Conservation (phyloP, 73 alveolate genomes). For the Paramecium pentaurelia region DNA sequence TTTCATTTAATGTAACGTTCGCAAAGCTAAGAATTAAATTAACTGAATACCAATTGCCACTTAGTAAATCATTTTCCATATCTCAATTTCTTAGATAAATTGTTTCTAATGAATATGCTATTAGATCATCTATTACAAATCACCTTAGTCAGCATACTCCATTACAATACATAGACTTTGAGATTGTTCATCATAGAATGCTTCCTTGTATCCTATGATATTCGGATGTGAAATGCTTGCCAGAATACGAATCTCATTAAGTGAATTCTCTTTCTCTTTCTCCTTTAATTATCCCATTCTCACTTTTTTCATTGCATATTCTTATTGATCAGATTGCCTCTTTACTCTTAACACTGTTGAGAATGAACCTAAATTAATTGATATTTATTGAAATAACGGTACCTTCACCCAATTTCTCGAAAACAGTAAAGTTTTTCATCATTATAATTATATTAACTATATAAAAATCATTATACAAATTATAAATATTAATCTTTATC, state of each 20-base stretch:
- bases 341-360: conserved; percentile 75
- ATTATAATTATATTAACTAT: background rate
- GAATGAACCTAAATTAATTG: conserved; percentile 56
- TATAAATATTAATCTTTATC: background rate
- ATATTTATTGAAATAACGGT: background rate
- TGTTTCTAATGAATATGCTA: conserved; percentile 60
- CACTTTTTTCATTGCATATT: conserved; percentile 76
- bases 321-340: conserved; percentile 63
- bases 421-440: conserved; percentile 65
- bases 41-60: conserved; percentile 57
- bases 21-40: conserved; percentile 19
- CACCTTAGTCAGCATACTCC: conserved; percentile 79
- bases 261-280: conserved; percentile 74
- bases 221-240: conserved; percentile 70
- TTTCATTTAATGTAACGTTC: conserved; percentile 60
- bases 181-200: conserved; percentile 67
- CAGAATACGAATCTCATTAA: conserved; percentile 77
- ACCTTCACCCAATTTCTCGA: conserved; percentile 73
- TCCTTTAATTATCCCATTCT: conserved; percentile 61
- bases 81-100: conserved; percentile 63
- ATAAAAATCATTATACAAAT: background rate
- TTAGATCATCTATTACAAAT: conserved; percentile 67
- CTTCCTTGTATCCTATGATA: conserved; percentile 66
- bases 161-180: conserved; percentile 63
- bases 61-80: conserved; percentile 78